Percentiles rank a stretch among this genome's conserved stretches.
Evolutionary conservation across 164 flowering plant genomes (phyloP).

Genomic region (Kalanchoe fedtschenkoi): DNA sequence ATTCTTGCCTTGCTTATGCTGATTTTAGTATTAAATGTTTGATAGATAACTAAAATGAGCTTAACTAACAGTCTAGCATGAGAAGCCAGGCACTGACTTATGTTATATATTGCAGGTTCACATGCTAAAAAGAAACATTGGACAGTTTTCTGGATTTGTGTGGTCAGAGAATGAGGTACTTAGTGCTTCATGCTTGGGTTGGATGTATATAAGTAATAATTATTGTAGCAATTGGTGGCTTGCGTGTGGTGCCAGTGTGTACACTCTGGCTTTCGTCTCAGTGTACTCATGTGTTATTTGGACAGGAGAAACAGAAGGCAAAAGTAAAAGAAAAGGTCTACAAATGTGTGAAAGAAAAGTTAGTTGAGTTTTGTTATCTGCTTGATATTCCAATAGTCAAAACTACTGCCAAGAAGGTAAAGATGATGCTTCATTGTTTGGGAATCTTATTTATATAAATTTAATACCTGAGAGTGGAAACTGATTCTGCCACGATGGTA

Average conservation of each 20-base stretch:
- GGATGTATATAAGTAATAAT: neutral
- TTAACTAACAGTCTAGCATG: neutral
- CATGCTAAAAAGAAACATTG: slow-evolving; percentile 53
- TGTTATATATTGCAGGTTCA: slow-evolving; percentile 30
- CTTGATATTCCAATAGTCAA: slow-evolving; percentile 58
- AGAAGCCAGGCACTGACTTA: neutral
- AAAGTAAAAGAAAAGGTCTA: slow-evolving; percentile 69
- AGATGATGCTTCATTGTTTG: neutral
- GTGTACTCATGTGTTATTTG: slow-evolving; percentile 5
- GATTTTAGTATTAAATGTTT: neutral
- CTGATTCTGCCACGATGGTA: neutral
- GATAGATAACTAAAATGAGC: neutral
- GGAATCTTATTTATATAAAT: neutral
- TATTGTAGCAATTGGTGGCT: neutral
- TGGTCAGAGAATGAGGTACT: slow-evolving; percentile 25
- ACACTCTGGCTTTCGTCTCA: neutral
- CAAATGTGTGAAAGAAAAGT: slow-evolving; percentile 65
- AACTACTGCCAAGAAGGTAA: slow-evolving; percentile 47
- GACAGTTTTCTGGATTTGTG: slow-evolving; percentile 75
- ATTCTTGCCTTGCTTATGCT: too few relatives aligned
- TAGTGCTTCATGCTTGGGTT: neutral
- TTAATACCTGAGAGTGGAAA: neutral
- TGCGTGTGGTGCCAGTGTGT: neutral
- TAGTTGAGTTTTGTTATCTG: slow-evolving; percentile 69
- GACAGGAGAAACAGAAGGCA: slow-evolving; percentile 63